phyloP scores from a whole-genome alignment of 2,329 filamentous ascomycete genomes.

The Aureobasidium zeae region DNA sequence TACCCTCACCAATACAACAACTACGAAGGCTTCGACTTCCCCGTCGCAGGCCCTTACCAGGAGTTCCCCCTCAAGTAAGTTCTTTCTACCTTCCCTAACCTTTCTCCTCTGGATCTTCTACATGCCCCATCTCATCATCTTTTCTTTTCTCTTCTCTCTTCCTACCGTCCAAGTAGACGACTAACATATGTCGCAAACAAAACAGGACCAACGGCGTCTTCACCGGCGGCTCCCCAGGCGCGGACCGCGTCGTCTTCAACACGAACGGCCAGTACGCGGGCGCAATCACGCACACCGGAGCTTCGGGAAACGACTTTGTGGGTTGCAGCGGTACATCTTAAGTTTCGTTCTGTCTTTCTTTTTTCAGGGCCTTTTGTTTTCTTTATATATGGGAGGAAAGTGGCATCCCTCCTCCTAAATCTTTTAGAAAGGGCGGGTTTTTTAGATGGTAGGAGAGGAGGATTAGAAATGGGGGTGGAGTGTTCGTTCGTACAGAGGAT shows the following conservation, averaged over 20 bases:
- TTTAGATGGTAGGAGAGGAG: too few species aligned
- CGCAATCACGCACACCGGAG: conserved; percentile 61
- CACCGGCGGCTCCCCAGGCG: conserved; percentile 52
- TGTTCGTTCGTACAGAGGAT: too few species aligned
- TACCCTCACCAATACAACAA: conserved; percentile 51
- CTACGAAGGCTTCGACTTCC: conserved; percentile 54
- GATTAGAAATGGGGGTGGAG: too few species aligned
- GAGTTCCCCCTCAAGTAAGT: conserved; percentile 52
- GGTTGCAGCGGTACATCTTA: conserved; percentile 42
- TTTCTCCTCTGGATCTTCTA: not conserved
- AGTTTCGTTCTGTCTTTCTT: too few species aligned
- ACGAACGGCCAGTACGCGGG: conserved; percentile 48
- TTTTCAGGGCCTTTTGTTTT: too few species aligned
- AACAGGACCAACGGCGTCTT: conserved; percentile 33
- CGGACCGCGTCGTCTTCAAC: conserved; percentile 60
- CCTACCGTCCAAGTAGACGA: not conserved
- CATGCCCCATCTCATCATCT: too few species aligned
- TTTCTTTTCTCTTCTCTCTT: too few species aligned
- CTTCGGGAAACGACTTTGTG: conserved; percentile 59
- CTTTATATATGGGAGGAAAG: too few species aligned
- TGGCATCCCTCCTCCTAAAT: too few species aligned
- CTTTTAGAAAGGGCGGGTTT: too few species aligned
- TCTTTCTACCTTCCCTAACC: not conserved
- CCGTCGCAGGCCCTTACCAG: conserved; percentile 49
- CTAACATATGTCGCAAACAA: not conserved